These are phyloP conservation scores for Calonectria ilicicola DNA, from an alignment of 2,329 filamentous ascomycete genomes.

Conservation along the genomic window DNA sequence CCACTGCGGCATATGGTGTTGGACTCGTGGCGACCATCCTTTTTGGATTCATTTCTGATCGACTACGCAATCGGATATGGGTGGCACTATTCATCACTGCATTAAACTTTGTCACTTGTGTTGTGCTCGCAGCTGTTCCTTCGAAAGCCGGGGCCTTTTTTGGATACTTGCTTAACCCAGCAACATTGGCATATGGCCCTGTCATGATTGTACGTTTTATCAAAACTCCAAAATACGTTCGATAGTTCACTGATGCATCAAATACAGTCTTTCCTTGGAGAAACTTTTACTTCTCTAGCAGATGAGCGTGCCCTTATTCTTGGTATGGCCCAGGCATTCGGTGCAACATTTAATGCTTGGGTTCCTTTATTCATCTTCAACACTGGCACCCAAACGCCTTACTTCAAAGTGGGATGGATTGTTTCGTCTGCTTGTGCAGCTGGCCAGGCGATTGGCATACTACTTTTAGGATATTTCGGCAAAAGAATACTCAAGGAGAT, in stretches of 20 bases:
- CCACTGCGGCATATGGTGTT: background rate
- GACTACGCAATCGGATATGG: background rate
- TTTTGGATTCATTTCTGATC: background rate
- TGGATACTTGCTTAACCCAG: background rate
- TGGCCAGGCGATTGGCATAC: background rate
- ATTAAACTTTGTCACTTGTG: background rate
- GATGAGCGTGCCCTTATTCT: constrained; percentile 1
- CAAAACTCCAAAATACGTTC: background rate
- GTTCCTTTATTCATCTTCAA: constrained; percentile 7
- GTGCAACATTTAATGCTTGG: constrained; percentile 5
- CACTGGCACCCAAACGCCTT: background rate
- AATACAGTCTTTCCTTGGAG: background rate
- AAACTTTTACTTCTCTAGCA: constrained; percentile 5
- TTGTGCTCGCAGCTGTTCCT: background rate
- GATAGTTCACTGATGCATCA: background rate
- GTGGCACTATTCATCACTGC: background rate
- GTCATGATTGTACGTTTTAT: background rate
- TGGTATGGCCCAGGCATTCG: background rate
- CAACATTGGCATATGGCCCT: background rate
- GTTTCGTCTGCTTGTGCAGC: background rate
- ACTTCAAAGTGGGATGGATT: background rate
- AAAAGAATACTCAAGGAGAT: background rate
- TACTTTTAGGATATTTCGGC: background rate
- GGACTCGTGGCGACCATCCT: background rate
- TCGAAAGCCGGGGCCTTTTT: background rate